Evolutionary conservation across 75 land plant genomes (phyloP).

Genomic region (Chamaecyparis obtusa): DNA sequence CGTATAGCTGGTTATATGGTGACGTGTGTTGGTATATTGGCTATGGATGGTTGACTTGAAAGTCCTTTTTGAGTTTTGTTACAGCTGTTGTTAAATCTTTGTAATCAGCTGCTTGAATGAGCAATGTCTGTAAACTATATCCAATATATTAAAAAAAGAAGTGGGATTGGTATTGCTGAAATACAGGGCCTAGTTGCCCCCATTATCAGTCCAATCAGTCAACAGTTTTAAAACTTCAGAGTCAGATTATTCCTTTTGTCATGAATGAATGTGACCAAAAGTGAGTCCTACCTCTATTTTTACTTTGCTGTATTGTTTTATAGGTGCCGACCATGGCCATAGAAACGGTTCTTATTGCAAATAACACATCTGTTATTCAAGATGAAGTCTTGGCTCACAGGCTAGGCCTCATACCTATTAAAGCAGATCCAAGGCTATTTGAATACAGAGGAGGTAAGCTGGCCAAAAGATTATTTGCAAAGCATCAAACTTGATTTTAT

Average conservation of each 20-base stretch:
- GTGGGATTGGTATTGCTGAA: background rate
- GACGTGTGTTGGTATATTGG: no score
- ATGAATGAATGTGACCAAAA: background rate
- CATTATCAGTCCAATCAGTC: background rate
- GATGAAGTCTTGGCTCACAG: slow-evolving; percentile 95
- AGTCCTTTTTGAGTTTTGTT: no score
- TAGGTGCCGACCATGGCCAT: slow-evolving; percentile 98
- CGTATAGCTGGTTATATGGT: no score
- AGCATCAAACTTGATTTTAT: background rate
- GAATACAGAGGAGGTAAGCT: slow-evolving; percentile 72
- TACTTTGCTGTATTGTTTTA: slow-evolving; percentile 1
- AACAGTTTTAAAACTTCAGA: background rate
- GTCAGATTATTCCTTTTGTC: background rate
- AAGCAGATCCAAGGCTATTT: slow-evolving; percentile 82
- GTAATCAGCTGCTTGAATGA: no score
- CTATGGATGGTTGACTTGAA: no score
- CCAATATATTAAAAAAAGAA: background rate
- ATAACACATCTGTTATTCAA: slow-evolving; percentile 86
- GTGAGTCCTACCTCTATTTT: background rate
- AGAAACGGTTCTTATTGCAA: slow-evolving; percentile 88
- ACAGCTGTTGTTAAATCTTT: no score
- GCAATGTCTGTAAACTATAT: no score
- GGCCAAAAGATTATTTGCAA: background rate
- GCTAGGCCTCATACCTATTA: slow-evolving; percentile 83
- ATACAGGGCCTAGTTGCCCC: background rate